Evolutionary conservation across 2,329 filamentous ascomycete genomes (phyloP), one percentile per base, ranked within the genome.

Genomic region (Aureobasidium sp.): DNA sequence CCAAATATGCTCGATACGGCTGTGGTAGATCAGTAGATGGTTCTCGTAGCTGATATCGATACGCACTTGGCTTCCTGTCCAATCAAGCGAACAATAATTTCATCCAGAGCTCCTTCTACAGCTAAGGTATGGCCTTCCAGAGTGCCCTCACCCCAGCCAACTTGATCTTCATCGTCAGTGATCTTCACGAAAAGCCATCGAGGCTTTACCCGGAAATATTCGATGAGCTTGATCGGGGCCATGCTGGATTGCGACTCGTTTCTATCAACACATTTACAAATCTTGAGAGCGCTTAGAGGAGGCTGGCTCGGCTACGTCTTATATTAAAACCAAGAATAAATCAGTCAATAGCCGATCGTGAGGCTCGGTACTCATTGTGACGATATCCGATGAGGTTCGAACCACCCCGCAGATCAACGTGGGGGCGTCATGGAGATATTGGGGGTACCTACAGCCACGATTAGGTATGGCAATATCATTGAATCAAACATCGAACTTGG

Each of bases 1-100:
- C 87, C 87, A 90, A 55, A 90, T 84, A 58, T 88, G 83, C 64
- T 90, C 86, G 58, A 90, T 90, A 44, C 88, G 81, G 63, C 79
- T 83, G 87, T 22, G 78, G 2, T 48, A 6, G 16, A 16, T 48
- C 12, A 38, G 40, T 11, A 12, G 22, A 16, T 35, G 34, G n/a
- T n/a, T n/a, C 7, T 35, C 24, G 1, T 2, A 87, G 8, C 12
- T n/a, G 4, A 6, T 14, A 11, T 10, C 3, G 8, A 7, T 21
- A 52, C 51, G 5, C 29, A 62, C 60, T 88, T 81, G 27, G 86
- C 86, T 62, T 89, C 85, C 59, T 81, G 75, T 0, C 84, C 85
- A 3, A 79, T 68, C 52, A 85, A 80, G 38, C 82, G 73, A 17
- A 77, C 73, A 34, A 74, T 78, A 70, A 84, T 83, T 12, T 82